phyloP scores from a whole-genome alignment of 1,284 basidiomycete species.

The Erythrobasidium hasegawianum region DNA sequence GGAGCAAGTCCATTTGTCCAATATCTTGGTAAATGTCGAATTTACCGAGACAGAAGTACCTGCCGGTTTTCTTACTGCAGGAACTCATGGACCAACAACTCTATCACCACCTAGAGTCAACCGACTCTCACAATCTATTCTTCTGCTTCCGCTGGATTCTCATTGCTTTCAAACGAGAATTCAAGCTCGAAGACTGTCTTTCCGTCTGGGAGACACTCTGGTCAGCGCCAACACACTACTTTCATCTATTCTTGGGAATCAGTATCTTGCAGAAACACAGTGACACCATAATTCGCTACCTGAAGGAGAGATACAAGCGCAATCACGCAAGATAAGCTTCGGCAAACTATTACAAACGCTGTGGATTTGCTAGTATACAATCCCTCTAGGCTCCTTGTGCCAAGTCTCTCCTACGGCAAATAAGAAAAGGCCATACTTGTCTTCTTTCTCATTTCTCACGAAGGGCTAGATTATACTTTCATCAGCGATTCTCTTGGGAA shows the following conservation, averaged over 20 bases:
- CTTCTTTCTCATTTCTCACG: no score
- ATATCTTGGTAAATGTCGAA: no score
- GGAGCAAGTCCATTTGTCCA: not conserved
- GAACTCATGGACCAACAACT: conserved; percentile 94
- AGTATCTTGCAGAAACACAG: conserved; percentile 90
- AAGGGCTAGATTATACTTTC: no score
- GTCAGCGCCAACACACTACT: conserved; percentile 80
- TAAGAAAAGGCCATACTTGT: no score
- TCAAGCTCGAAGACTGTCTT: conserved; percentile 81
- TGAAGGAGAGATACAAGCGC: conserved; percentile 78
- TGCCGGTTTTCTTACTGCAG: no score
- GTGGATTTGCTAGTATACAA: no score
- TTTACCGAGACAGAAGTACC: no score
- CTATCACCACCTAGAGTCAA: conserved; percentile 59
- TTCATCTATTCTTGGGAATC: conserved; percentile 90
- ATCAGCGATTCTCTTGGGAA: no score
- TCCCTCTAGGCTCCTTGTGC: no score
- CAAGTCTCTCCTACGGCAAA: no score
- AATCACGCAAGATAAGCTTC: conserved; percentile 56
- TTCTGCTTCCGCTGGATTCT: conserved; percentile 85
- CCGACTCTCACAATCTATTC: conserved; percentile 88
- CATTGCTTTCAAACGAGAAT: conserved; percentile 84
- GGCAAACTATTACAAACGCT: conserved; percentile 70
- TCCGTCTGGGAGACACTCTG: conserved; percentile 92
- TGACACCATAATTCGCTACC: conserved; percentile 86